Percentiles rank a stretch among this genome's conserved stretches.
These are phyloP conservation scores for Globisporangium paddicum DNA, from an alignment of 352 stramenopile genomes.

Conservation along the genomic window DNA sequence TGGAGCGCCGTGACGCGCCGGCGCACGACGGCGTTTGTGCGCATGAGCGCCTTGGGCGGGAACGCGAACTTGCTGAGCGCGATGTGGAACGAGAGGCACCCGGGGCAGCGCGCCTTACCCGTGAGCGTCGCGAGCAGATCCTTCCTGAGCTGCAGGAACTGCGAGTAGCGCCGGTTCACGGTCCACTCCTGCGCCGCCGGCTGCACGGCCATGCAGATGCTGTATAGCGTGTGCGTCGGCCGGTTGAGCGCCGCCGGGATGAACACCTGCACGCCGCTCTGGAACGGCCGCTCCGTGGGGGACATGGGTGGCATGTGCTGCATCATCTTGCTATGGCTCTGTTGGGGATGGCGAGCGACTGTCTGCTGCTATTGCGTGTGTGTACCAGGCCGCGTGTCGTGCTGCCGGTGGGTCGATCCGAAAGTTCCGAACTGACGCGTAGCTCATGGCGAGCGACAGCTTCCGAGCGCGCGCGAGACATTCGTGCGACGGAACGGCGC, in stretches of 20 bases:
- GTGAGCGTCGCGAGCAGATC: constrained; percentile 51
- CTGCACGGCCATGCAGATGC: constrained; percentile 78
- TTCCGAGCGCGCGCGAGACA: background rate
- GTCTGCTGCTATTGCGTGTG: background rate
- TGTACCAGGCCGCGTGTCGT: constrained; percentile 1
- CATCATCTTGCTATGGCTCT: background rate
- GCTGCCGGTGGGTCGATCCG: background rate
- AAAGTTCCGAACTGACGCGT: constrained; percentile 14
- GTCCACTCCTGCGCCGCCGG: constrained; percentile 78
- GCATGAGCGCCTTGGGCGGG: constrained; percentile 59
- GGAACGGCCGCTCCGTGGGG: constrained; percentile 11
- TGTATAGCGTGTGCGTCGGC: constrained; percentile 81
- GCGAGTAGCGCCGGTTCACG: constrained; percentile 82
- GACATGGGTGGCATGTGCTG: background rate
- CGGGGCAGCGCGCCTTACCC: constrained; percentile 39
- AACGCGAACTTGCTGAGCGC: constrained; percentile 62
- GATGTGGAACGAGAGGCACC: constrained; percentile 59
- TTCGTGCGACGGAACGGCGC: background rate
- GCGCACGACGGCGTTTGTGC: constrained; percentile 69
- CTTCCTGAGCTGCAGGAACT: constrained; percentile 78
- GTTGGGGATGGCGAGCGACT: background rate
- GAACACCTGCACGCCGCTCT: constrained; percentile 67
- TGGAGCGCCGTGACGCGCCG: constrained; percentile 62
- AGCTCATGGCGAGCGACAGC: no score
- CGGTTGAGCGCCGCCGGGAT: constrained; percentile 81